Base-by-base conservation (phyloP, 1,139 yeast species). In the Meyerozyma athensensis region DNA sequence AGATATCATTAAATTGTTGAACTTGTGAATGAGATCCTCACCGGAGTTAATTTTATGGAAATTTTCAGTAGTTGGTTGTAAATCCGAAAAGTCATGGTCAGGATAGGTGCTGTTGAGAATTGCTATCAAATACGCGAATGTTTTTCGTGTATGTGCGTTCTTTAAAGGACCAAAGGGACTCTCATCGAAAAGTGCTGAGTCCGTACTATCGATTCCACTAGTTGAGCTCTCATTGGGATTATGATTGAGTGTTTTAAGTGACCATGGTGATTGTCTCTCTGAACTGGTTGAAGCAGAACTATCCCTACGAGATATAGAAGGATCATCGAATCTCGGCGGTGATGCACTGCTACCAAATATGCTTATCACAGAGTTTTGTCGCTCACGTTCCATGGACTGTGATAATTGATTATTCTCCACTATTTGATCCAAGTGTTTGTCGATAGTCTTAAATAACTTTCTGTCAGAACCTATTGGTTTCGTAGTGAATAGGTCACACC, bases 161-260 rank as follows among this genome's bases (percentile, higher is more conserved):
- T 83, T 85, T 35, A 92, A 70, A 0, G 97, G 96, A 0, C 98
- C 99, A 65, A 92, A 92, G 1, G 98, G 98, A 1, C 96, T 86
- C 24, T 70, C 72, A 39, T 75, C 80, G 30, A 28, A 6, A 24
- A n/a, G 4, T 14, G 14, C 28, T n/a, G 28, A 10, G 7, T 24
- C 28, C 28, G 14, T 24, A 7, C 17, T 9, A 9, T 24, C 28
- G 14, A 24, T 14, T 24, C 28, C 28, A n/a, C n/a, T n/a, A 9
- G 32, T 13, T 7, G 20, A 16, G 3, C 19, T 16, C 16, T 18
- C 8, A 9, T 28, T 16, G 19, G 23, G 23, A 24, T 19, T 12
- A 18, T 23, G 16, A 19, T n/a, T 30, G 5, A 28, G n/a, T 9
- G 32, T 28, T 10, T n/a, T 28, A 10, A 28, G 18, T 9, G 32